Evolutionary conservation across 106 monocot species (phyloP), one percentile per base, ranked within the genome.

Genomic region (Triglochin maritima): DNA sequence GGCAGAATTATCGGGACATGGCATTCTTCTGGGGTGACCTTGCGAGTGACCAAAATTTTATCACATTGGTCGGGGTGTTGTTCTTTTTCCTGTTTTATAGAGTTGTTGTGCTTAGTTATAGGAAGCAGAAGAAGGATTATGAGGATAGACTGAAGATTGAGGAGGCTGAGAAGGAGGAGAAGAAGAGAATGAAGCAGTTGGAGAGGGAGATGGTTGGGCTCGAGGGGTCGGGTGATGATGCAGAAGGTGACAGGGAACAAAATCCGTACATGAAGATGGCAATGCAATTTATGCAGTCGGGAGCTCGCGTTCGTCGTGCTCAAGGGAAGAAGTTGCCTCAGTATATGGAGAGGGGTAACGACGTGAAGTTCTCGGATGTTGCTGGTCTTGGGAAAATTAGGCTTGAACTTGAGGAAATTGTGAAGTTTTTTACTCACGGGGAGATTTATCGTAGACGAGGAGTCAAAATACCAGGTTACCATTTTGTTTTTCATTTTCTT

Each of bases 341-440:
- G 53, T 91, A 84, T 67, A 52, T 91, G 80, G 91, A 91, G 68
- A 79, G 91, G 51, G 91, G 82, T 3, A 71, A 82, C 49, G 84
- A 84, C 68, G 84, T 91, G 17, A 91, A 91, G 68, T 91, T 91
- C 69, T 73, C 74, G 0, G 91, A 91, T 76, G 87, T 91, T 56
- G 91, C 91, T 17, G 91, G 91, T 63, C 87, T 91, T 74, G 91
- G 91, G 61, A 91, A 91, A 16, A 91, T 91, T 49, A 78, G 91
- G 60, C 51, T 87, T 63, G 91, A 91, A 72, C 84, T 91, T 66
- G 91, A 91, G 84, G 91, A 91, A 71, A 82, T 91, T 69, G 91
- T 91, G 4, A 91, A 91, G 64, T 91, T 91, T 67, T 91, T 91
- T 76, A 91, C 91, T 2, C 56, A 84, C 15, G 84, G 87, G 42